phyloP scores from a whole-genome alignment of 345 rosid genomes.

The Eucalyptus urophylla region DNA sequence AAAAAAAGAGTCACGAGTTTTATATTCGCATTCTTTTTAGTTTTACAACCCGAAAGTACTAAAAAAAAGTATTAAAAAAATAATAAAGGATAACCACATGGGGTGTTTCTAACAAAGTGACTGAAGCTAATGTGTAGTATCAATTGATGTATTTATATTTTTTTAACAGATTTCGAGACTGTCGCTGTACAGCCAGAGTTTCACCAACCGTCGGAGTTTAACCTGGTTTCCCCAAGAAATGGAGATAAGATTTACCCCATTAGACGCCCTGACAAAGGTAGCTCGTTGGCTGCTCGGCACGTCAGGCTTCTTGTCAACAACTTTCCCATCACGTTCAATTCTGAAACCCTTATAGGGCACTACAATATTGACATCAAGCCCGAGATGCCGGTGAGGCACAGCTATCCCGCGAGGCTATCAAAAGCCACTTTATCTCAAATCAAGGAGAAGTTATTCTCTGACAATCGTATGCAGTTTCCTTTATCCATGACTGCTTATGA shows the following conservation, averaged over 20 bases:
- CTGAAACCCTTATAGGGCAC: constrained; percentile 33
- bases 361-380: constrained; percentile 59
- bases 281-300: constrained; percentile 13
- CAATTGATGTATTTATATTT: neutral
- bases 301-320: constrained; percentile 51
- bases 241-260: constrained; percentile 11
- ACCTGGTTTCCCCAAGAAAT: neutral
- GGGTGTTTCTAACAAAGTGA: neutral
- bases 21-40: too few relatives aligned
- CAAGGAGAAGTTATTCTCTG: constrained; percentile 34
- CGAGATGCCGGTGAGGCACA: constrained; percentile 6
- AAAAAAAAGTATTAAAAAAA: too few relatives aligned
- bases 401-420: constrained; percentile 24
- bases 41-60: too few relatives aligned
- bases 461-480: constrained; percentile 33
- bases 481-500: constrained; percentile 61
- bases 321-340: constrained; percentile 41
- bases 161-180: neutral
- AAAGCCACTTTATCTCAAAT: constrained; percentile 31
- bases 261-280: constrained; percentile 59
- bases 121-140: too few relatives aligned
- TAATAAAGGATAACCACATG: neutral
- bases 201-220: neutral
- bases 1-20: neutral
- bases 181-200: neutral